Conservation (phyloP, 2,329 filamentous ascomycete species). For the Leptographium galeiforme region DNA sequence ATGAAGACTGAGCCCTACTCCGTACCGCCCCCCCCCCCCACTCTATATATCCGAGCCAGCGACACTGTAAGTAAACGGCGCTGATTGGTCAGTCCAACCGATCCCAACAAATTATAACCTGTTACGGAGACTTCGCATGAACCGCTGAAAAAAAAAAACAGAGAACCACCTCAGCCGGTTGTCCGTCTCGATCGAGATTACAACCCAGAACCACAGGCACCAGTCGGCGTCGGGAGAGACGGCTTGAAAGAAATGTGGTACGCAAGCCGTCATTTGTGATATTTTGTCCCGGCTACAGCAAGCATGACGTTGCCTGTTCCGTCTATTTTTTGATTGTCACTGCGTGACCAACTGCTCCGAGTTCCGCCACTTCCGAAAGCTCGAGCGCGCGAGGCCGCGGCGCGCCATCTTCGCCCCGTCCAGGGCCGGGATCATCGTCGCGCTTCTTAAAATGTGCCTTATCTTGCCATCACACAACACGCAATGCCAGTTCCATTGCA, state of each 20-base stretch:
- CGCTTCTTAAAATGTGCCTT: no score
- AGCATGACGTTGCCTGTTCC: neutral
- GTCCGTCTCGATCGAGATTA: neutral
- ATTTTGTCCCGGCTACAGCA: no score
- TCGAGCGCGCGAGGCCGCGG: neutral
- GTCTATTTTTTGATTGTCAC: neutral
- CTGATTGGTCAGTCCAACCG: constrained; percentile 8
- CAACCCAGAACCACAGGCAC: no score
- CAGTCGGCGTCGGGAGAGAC: neutral
- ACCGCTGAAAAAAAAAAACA: neutral
- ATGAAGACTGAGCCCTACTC: neutral
- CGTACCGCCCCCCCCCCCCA: neutral
- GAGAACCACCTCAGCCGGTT: neutral
- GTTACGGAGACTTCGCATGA: no score
- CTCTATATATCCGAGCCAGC: neutral
- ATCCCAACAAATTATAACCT: constrained; percentile 10
- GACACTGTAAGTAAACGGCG: constrained; percentile 8
- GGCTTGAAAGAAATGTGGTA: neutral
- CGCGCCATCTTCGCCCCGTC: neutral
- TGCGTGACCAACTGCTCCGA: neutral
- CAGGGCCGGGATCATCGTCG: no score
- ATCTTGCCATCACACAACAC: no score
- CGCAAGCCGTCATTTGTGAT: no score
- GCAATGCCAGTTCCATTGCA: no score
- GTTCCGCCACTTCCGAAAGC: neutral